phyloP scores from a whole-genome alignment of 208 protist species.

The Balamuthia mandrillaris region DNA sequence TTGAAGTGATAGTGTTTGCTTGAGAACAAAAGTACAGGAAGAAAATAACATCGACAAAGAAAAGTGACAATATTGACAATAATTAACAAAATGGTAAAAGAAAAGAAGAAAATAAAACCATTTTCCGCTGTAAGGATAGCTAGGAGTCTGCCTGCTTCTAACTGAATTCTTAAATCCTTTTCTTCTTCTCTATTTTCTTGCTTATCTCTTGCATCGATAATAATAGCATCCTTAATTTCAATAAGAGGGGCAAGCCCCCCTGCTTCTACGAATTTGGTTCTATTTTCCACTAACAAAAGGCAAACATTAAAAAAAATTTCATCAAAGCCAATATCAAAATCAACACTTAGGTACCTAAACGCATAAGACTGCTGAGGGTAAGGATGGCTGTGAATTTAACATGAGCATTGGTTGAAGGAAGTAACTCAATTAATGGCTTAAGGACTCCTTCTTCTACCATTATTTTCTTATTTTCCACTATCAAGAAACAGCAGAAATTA shows the following conservation, averaged over 20 bases:
- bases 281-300: not conserved
- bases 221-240: constrained; percentile 31
- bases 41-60: too few relatives aligned
- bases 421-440: not conserved
- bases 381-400: constrained; percentile 21
- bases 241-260: constrained; percentile 7
- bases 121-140: constrained; percentile 19
- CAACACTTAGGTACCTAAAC: not conserved
- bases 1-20: not conserved
- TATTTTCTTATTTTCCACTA: not conserved
- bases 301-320: not conserved
- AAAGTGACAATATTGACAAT: too few relatives aligned
- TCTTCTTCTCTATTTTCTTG: not conserved
- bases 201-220: constrained; percentile 29
- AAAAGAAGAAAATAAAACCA: not conserved
- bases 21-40: too few relatives aligned
- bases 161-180: constrained; percentile 34
- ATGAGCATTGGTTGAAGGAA: constrained; percentile 34
- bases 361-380: not conserved
- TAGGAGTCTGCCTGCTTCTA: constrained; percentile 5
- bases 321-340: too few relatives aligned
- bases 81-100: not conserved
- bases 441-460: not conserved
- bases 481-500: too few relatives aligned
- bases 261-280: not conserved